These are phyloP conservation scores for Micractinium conductrix DNA, from an alignment of 139 green algal species.

Conservation along the genomic window DNA sequence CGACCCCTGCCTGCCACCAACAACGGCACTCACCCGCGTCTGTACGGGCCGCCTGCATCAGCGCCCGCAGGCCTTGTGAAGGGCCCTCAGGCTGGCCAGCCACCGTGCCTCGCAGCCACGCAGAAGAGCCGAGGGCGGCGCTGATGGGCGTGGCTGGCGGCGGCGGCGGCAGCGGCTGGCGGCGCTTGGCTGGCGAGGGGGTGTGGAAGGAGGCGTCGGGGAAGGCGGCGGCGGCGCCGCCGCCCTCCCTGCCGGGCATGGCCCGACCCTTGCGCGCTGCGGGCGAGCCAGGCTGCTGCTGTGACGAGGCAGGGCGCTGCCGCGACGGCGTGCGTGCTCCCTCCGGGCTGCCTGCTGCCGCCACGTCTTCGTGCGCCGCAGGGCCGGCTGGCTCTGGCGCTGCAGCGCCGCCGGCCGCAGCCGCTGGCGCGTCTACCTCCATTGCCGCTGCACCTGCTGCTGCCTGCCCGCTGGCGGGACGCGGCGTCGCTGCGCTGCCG, in stretches of 20 bases:
- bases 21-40: background rate
- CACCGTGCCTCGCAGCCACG: background rate
- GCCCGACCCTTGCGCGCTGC: too few species aligned
- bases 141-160: constrained; percentile 17
- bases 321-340: background rate
- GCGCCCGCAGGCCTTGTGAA: background rate
- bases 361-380: background rate
- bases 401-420: background rate
- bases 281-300: background rate
- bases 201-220: background rate
- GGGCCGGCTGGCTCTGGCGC: background rate
- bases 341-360: background rate
- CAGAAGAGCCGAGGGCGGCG: constrained; percentile 6
- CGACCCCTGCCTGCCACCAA: too few species aligned
- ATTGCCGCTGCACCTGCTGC: background rate
- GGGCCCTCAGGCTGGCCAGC: background rate
- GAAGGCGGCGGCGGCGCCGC: too few species aligned
- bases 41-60: background rate
- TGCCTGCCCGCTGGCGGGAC: background rate
- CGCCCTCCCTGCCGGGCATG: too few species aligned
- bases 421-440: background rate
- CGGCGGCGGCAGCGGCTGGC: background rate
- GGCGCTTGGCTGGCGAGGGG: constrained; percentile 13
- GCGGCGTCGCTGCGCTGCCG: background rate
- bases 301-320: background rate